These are phyloP conservation scores for Fusarium pilosicola DNA, from an alignment of 2,329 filamentous ascomycete genomes.

Conservation along the genomic window DNA sequence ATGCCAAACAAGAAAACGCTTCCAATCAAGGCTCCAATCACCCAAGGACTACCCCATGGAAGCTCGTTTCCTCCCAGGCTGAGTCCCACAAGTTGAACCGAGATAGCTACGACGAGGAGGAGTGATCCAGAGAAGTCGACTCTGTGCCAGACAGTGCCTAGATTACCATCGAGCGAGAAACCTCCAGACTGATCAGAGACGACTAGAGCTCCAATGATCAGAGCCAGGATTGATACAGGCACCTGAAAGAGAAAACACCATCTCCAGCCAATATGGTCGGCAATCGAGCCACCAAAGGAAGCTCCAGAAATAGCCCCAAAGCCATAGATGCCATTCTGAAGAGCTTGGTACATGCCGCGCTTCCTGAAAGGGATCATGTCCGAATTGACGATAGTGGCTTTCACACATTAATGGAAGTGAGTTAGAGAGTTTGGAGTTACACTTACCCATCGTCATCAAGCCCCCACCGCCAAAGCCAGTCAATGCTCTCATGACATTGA, in stretches of 20 bases:
- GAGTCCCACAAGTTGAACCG: constrained; percentile 64
- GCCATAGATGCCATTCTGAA: constrained; percentile 70
- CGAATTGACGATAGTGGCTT: constrained; percentile 66
- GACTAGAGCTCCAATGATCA: constrained; percentile 63
- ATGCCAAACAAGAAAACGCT: constrained; percentile 55
- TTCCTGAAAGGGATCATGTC: constrained; percentile 69
- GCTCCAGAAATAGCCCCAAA: constrained; percentile 72
- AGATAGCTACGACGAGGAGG: constrained; percentile 67
- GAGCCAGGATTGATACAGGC: constrained; percentile 65
- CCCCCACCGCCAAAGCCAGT: constrained; percentile 77
- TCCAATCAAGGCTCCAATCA: constrained; percentile 56
- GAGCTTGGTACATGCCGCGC: constrained; percentile 68
- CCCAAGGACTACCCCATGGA: constrained; percentile 61
- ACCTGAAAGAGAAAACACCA: constrained; percentile 74
- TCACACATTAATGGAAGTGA: not conserved
- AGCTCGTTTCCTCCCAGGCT: constrained; percentile 66
- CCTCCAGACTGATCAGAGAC: constrained; percentile 56
- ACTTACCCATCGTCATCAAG: constrained; percentile 73
- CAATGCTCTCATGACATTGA: constrained; percentile 73
- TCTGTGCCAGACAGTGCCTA: constrained; percentile 58
- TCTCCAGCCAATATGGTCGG: constrained; percentile 73
- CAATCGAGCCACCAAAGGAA: constrained; percentile 71
- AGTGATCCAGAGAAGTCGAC: constrained; percentile 69
- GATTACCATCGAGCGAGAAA: constrained; percentile 43
- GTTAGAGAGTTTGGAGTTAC: not conserved